Base-by-base conservation (phyloP, 2,329 filamentous ascomycete genomes). In the Xylariales sp. region DNA sequence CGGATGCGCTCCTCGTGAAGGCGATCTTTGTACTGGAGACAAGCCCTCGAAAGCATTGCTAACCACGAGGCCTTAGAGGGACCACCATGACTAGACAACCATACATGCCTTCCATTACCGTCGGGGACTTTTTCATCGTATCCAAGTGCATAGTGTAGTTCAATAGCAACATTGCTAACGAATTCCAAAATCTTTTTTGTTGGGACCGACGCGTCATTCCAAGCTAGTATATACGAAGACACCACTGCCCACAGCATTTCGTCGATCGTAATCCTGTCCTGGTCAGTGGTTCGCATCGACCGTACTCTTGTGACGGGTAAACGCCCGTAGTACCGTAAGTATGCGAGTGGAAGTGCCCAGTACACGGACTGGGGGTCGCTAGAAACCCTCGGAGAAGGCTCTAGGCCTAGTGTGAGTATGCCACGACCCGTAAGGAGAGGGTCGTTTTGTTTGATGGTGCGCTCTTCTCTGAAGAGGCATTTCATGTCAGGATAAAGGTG, bases 301-400 rank as follows among this genome's bases (percentile, higher is more conserved):
- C 55, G 45, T 12, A 54, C 5, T 23, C 46, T 65, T 36, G 62
- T 65, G 16, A 65, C 55, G 18, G 62, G 62, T 34, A 65, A 43
- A 3, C 62, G 53, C 1, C 67, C 67, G 9, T 71, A 71, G 48
- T 55, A 68, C 41, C 67, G 62, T 43, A 69, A 41, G 18, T 69
- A 55, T 5, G 69, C 59, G 23, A 71, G 58, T 1, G 69, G 62
- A 0, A 71, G 55, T 4, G 69, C 50, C 67, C 69, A 71, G 16
- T 69, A 61, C 3, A 71, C 67, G 3, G 58, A 58, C n/a, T 64
- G 49, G 8, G 30, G 49, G 7, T 45, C 34, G 2, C 39, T 18
- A 16, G 45, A 36, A 3, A 16, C 32, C 32, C 56, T 46, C 5
- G 49, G 9, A 0, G 65, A 64, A 46, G 62, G 61, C 28, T 67